These are phyloP conservation scores for Pythium dissimile DNA, from an alignment of 352 stramenopile species.

Conservation along the genomic window DNA sequence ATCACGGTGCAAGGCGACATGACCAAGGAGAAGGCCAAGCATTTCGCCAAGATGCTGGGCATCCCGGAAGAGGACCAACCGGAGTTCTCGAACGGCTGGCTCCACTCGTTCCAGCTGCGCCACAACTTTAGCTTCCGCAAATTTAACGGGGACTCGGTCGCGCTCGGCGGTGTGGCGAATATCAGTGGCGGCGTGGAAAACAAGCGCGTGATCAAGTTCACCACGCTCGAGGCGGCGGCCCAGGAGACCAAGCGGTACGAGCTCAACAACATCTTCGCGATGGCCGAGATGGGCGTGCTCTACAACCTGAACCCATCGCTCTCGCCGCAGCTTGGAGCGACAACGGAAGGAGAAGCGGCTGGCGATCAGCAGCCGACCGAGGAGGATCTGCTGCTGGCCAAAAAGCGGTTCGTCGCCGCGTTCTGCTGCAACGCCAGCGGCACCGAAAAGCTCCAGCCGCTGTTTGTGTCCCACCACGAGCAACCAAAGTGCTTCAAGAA, in stretches of 20 bases:
- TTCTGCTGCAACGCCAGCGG: constrained; percentile 67
- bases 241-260: constrained; percentile 74
- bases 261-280: constrained; percentile 65
- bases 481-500: constrained; percentile 75
- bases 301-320: constrained; percentile 61
- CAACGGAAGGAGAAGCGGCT: constrained; percentile 2
- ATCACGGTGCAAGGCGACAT: constrained; percentile 79
- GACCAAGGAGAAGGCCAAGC: constrained; percentile 84
- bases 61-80: constrained; percentile 75
- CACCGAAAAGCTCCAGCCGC: constrained; percentile 70
- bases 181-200: constrained; percentile 35
- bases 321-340: constrained; percentile 18
- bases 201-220: constrained; percentile 63
- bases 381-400: constrained; percentile 47
- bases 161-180: constrained; percentile 30
- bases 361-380: constrained; percentile 2
- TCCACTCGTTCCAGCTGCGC: constrained; percentile 80
- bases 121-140: constrained; percentile 86
- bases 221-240: constrained; percentile 55
- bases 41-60: constrained; percentile 78
- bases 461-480: constrained; percentile 81
- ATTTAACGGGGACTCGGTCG: constrained; percentile 53
- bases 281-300: constrained; percentile 71
- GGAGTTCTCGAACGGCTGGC: constrained; percentile 87
- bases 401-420: constrained; percentile 70